Conservation (phyloP, 345 rosid genomes). For the Citrus inodora region DNA sequence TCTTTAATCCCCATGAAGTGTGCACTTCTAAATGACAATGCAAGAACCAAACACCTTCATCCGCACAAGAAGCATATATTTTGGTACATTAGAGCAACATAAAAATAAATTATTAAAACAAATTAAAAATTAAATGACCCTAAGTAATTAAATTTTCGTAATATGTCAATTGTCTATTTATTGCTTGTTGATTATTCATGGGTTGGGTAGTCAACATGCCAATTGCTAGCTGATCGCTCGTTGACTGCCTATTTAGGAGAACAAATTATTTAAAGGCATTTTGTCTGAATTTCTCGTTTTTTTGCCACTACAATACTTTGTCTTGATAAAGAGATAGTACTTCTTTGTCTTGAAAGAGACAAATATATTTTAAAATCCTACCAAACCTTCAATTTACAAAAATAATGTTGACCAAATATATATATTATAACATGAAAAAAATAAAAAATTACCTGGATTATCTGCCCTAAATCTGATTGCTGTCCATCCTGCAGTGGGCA, state of each 20-base stretch:
- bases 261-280: background rate
- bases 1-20: slow-evolving; percentile 80
- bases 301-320: background rate
- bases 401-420: background rate
- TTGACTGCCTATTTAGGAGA: background rate
- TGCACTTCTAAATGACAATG: slow-evolving; percentile 87
- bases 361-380: background rate
- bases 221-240: background rate
- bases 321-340: background rate
- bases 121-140: background rate
- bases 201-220: too few relatives aligned
- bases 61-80: background rate
- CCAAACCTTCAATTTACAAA: background rate
- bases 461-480: slow-evolving; percentile 76
- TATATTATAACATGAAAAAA: background rate
- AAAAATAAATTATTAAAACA: background rate
- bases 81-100: background rate
- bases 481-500: slow-evolving; percentile 78
- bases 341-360: slow-evolving; percentile 14
- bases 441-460: slow-evolving; percentile 55
- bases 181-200: too few relatives aligned
- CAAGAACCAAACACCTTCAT: slow-evolving; percentile 72
- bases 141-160: too few relatives aligned
- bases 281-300: background rate
- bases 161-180: background rate